A percentile compares a stretch with the other conserved stretches of the same genome.
phyloP scores from a whole-genome alignment of 202 grass and related monocot genomes.

The Miscanthus sacchariflorus region DNA sequence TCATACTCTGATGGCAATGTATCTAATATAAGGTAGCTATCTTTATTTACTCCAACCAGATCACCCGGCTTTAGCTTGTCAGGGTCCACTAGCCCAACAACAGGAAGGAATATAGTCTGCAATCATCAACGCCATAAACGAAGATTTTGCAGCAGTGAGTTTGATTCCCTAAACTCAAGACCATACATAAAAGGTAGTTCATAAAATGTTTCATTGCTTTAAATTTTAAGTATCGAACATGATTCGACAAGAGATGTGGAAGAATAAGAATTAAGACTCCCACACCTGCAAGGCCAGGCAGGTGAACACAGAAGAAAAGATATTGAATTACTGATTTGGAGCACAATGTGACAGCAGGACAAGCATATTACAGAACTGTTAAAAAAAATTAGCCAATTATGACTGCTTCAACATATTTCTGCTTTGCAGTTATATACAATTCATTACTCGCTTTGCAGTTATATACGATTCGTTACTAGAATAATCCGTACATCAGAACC shows the following conservation, averaged over 20 bases:
- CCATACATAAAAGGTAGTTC: neutral
- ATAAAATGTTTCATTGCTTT: neutral
- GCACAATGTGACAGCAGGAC: neutral
- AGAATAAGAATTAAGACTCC: neutral
- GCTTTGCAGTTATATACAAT: neutral
- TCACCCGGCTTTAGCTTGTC: slow-evolving; percentile 89
- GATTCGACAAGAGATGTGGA: neutral
- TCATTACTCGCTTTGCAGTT: slow-evolving; percentile 4
- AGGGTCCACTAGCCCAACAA: slow-evolving; percentile 84
- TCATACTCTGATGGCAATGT: slow-evolving; percentile 92
- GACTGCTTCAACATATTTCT: slow-evolving; percentile 2
- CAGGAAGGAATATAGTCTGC: slow-evolving; percentile 91
- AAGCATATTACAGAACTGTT: slow-evolving; percentile 21
- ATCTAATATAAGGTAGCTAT: slow-evolving; percentile 90
- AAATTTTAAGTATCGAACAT: neutral
- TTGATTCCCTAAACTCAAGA: slow-evolving; percentile 13
- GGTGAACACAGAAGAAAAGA: neutral
- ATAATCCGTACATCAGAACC: neutral
- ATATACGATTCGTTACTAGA: neutral
- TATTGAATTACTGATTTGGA: neutral
- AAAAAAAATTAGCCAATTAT: neutral
- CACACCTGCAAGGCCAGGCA: neutral
- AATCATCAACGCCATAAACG: slow-evolving; percentile 8
- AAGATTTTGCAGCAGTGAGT: slow-evolving; percentile 16
- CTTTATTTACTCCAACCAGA: slow-evolving; percentile 91